Base-by-base conservation (phyloP, 352 stramenopile species). In the Blastocystis sp. region DNA sequence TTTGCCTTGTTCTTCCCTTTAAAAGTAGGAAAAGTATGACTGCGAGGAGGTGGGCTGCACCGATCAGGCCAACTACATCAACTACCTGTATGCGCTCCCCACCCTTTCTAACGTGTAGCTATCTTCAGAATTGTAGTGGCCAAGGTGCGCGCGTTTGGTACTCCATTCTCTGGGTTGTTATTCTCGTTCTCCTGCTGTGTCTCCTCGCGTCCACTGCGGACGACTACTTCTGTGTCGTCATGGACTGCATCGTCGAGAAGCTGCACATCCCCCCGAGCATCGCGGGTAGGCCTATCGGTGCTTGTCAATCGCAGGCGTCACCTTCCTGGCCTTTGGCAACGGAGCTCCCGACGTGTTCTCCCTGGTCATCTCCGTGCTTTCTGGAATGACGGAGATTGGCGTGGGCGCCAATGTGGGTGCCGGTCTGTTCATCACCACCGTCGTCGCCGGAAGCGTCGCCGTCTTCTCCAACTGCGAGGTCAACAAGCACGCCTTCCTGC, bases 251-350 rank as follows among this genome's bases (percentile, higher is more conserved):
- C 79, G 97, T 93, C 56, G 91, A 96, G 53, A 95, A 96, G 90
- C 91, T 95, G 62, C 34, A 89, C 70, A 67, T 90, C 19, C 80
- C 89, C 56, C 71, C 79, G 17, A 89, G 88, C 43, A 76, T 90
- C 38, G 89, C 77, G 11, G 62, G 64, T 71, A 7, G 21, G 64
- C 38, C 2, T 71, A 7, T 4, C 64, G 3, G 19, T 40, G 17
- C 45, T 17, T 17, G 3, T 71, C 14, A 71, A 71, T 4, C 23
- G 19, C 7, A 71, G 70, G 96, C 40, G 96, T 99, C 69, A 98
- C 96, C 2, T 94, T 98, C 61, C 91, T 99, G 56, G 95, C 96
- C 48, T 95, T 99, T 77, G 96, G 96, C 19, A 99, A 99, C 91
- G 94, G 96, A 82, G 95, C 96, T 17, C 95, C 96, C 1, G 96